Evolutionary conservation across 2,329 filamentous ascomycete species (phyloP).

Genomic region (Raffaelea ambrosiae): DNA sequence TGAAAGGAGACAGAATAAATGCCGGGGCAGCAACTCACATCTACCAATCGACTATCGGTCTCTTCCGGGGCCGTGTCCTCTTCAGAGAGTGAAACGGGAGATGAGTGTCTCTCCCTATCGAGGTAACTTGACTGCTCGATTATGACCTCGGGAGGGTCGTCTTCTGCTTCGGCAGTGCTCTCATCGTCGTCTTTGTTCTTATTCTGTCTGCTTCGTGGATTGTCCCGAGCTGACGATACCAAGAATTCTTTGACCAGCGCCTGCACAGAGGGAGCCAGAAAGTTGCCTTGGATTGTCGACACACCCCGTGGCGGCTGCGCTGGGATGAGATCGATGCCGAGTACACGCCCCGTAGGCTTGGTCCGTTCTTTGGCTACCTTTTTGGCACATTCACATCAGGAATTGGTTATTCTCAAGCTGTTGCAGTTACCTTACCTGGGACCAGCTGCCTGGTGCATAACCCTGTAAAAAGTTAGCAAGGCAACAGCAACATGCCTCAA

Average conservation of each 20-base stretch:
- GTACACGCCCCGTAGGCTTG: conserved; percentile 64
- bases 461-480: conserved; percentile 37
- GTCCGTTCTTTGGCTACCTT: conserved; percentile 77
- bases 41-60: conserved; percentile 55
- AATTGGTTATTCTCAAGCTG: too few relatives aligned
- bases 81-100: conserved; percentile 16
- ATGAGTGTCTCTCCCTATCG: conserved; percentile 49
- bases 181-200: too few relatives aligned
- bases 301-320: conserved; percentile 84
- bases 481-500: neutral
- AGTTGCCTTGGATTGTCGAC: conserved; percentile 93
- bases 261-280: conserved; percentile 68
- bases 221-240: conserved; percentile 15
- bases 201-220: too few relatives aligned
- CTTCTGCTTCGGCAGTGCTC: too few relatives aligned
- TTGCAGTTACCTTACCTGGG: conserved; percentile 53
- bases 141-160: conserved; percentile 15
- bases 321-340: conserved; percentile 92
- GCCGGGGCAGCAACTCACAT: conserved; percentile 46
- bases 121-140: conserved; percentile 51
- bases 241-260: conserved; percentile 71
- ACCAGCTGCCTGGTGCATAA: conserved; percentile 69
- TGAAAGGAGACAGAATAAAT: too few relatives aligned
- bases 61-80: conserved; percentile 20
- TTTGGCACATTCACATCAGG: too few relatives aligned